Conservation (phyloP, 1,284 basidiomycete species). For the Thelephora terrestris region DNA sequence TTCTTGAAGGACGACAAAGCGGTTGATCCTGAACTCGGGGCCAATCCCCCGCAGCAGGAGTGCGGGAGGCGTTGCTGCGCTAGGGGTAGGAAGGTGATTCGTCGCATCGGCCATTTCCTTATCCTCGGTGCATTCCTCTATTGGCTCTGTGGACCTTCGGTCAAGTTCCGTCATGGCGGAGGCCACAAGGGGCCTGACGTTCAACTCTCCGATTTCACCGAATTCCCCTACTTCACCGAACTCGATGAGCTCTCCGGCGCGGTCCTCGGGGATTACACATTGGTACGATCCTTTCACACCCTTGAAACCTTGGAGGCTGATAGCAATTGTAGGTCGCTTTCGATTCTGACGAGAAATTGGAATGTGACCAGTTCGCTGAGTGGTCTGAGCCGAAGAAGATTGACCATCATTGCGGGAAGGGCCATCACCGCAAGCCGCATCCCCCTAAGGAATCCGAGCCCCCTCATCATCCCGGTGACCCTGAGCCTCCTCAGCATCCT, state of each 20-base stretch:
- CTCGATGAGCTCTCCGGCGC: no score
- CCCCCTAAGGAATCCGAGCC: neutral
- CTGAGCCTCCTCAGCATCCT: neutral
- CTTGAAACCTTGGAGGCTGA: no score
- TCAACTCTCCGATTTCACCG: no score
- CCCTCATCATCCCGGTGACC: neutral
- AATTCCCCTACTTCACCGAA: no score
- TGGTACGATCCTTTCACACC: no score
- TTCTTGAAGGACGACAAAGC: neutral
- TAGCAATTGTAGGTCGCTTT: no score
- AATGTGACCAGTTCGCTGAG: no score
- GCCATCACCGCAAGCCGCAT: neutral
- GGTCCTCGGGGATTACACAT: no score
- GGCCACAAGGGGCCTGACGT: neutral
- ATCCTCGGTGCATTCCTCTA: neutral
- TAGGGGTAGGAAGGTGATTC: neutral
- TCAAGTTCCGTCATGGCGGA: neutral
- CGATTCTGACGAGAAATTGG: no score
- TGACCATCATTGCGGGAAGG: no score
- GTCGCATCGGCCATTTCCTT: neutral
- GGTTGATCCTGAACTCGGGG: neutral
- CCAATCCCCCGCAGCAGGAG: neutral
- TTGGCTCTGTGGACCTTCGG: neutral
- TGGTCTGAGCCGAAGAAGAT: no score
- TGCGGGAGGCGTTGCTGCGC: neutral